Evolutionary conservation across 2,329 filamentous ascomycete species (phyloP).

Genomic region (Fusarium sambucinum): DNA sequence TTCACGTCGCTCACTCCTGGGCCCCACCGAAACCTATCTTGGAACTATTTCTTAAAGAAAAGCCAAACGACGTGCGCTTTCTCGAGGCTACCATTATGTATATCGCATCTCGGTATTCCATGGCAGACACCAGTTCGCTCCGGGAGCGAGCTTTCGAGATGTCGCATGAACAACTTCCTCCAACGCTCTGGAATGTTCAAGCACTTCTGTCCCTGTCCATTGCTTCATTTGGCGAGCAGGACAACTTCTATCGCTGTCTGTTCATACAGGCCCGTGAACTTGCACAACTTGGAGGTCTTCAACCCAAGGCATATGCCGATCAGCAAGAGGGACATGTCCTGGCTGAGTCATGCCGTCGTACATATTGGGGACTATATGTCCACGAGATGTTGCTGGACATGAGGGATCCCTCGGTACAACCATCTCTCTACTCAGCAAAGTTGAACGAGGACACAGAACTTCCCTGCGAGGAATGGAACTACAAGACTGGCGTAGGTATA

Average conservation of each 20-base stretch:
- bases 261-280: slow-evolving; percentile 31
- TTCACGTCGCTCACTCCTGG: slow-evolving; percentile 45
- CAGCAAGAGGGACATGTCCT: slow-evolving; percentile 22
- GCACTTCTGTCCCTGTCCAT: slow-evolving; percentile 39
- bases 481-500: slow-evolving; percentile 35
- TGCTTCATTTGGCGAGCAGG: slow-evolving; percentile 30
- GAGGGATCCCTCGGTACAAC: slow-evolving; percentile 19
- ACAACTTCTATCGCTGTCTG: not conserved
- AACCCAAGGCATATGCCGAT: slow-evolving; percentile 38
- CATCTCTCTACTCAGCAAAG: slow-evolving; percentile 15
- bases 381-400: slow-evolving; percentile 40
- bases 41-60: slow-evolving; percentile 6
- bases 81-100: slow-evolving; percentile 33
- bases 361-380: slow-evolving; percentile 45
- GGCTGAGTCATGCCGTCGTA: slow-evolving; percentile 44
- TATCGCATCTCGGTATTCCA: slow-evolving; percentile 40
- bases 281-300: slow-evolving; percentile 32
- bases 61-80: slow-evolving; percentile 17
- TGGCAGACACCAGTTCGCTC: slow-evolving; percentile 18
- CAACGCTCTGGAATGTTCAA: slow-evolving; percentile 44
- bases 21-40: slow-evolving; percentile 36
- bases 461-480: slow-evolving; percentile 46
- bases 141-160: slow-evolving; percentile 30
- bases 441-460: slow-evolving; percentile 32
- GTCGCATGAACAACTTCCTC: slow-evolving; percentile 22